Evolutionary conservation across 225 moss, liverwort and hornwort genomes (phyloP), one percentile per base, ranked within the genome.

Genomic region (Asterella californica): DNA sequence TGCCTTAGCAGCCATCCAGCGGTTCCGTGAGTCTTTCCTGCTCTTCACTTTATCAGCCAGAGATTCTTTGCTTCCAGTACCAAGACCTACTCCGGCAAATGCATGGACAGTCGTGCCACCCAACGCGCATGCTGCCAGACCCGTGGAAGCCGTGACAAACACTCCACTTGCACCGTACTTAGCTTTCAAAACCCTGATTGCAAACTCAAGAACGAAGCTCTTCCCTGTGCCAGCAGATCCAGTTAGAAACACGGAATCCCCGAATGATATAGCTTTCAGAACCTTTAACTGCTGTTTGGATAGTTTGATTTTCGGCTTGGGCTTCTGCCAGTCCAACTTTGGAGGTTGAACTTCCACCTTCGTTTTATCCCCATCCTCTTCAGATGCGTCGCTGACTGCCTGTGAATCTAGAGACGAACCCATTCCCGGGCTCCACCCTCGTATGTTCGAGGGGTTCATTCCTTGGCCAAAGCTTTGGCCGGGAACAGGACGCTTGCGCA

Each of bases 151-250:
- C 24, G 96, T 94, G 29, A 96, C 92, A 79, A 85, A 94, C 42
- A 96, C 92, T 14, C 81, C 79, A 0, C 92, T 90, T 9, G 77
- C 80, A 38, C 92, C 91, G 81, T 92, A 81, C 36, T 87, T 84
- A 9, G 74, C 64, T 66, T 84, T 91, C 76, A 96, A 63, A 29
- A 88, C 72, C 79, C 85, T 86, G 57, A 94, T 82, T 38, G 91
- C 94, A 80, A 85, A 88, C 77, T 88, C 90, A 70, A 96, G 79
- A 46, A 94, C 88, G 63, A 90, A 92, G 47, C 91, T 91, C 83
- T 96, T 96, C 67, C 94, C 94, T 38, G 96, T 96, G 70, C 94
- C 94, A 15, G 91, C 92, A 25, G 90, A 92, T 77, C 96, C 92
- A 38, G 92, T 94, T 65, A 94, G 81, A 72, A 96, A 96, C 47